phyloP scores from a whole-genome alignment of 2,329 filamentous ascomycete species.

The Tolypocladium inflatum region DNA sequence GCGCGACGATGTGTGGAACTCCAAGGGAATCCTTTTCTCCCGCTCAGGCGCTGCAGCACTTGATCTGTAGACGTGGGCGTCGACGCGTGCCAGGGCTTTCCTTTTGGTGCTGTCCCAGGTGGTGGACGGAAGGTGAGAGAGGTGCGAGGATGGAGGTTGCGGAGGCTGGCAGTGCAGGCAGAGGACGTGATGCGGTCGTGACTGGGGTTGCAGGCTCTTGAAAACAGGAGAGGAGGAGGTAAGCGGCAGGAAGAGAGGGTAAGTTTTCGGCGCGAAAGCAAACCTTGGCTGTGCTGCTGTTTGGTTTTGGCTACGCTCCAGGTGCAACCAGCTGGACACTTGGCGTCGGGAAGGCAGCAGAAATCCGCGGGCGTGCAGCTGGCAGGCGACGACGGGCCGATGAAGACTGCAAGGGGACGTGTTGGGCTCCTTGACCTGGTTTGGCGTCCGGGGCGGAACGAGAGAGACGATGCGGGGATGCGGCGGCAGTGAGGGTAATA shows the following conservation, averaged over 20 bases:
- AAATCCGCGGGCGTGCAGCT: not conserved
- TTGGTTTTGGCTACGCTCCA: constrained; percentile 6
- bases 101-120: constrained; percentile 2
- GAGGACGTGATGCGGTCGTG: constrained; percentile 27
- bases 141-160: constrained; percentile 22
- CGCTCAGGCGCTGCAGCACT: constrained; percentile 21
- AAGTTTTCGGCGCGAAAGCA: constrained; percentile 25
- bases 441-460: not conserved
- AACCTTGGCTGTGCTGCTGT: constrained; percentile 15
- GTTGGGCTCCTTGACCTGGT: not conserved
- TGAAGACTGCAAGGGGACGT: not conserved
- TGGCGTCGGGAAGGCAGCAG: not conserved
- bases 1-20: constrained; percentile 1
- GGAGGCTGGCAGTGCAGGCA: constrained; percentile 15
- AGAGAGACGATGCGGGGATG: not conserved
- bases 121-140: constrained; percentile 17
- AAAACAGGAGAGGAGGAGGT: constrained; percentile 27
- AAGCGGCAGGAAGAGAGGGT: constrained; percentile 12
- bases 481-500: not conserved
- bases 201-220: constrained; percentile 22
- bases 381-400: not conserved
- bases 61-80: constrained; percentile 7
- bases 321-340: not conserved
- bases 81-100: constrained; percentile 4
- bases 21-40: constrained; percentile 16